Base-by-base conservation (phyloP, 805 yeast species). In the Cyberlindnera xylosilytica region DNA sequence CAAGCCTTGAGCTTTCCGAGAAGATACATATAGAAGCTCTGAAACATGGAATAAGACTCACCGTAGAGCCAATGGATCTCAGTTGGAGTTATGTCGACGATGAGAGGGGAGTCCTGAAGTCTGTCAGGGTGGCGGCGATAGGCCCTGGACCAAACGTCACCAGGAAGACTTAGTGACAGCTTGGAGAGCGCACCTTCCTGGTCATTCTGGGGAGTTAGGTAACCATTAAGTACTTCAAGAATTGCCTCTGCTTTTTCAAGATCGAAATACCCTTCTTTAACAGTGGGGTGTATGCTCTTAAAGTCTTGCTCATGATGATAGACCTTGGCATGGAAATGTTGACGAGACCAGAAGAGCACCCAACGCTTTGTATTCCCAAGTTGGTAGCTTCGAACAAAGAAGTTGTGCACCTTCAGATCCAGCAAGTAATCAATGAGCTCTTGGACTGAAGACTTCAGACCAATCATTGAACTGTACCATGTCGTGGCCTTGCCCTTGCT, bases 381-480 rank as follows among this genome's bases (percentile, higher is more conserved):
- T 29, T 53, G 50, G 40, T 48, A 57, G 20, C 39, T 42, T 20
- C 41, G 48, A 1, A 55, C 33, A 24, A 44, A 44, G 42, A 43
- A 56, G 36, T 57, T 57, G 4, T 13, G 9, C 2, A 44, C 27
- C 2, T 20, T 15, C 13, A 38, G 33, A 2, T 36, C 27, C 1
- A 36, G n/a, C n/a, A 51, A 31, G 20, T 38, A 22, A 2, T 24
- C 20, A n/a, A 49, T 32, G 6, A 57, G 29, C 4, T 22, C 30
- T 2, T 20, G 32, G 1, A 53, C 28, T 1, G 60, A 54, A 2
- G 42, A 36, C 27, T 44, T 53, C 38, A 62, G 54, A 3, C 70
- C 70, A 8, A 68, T 42, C 61, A 69, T 45, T 6, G 73, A 60
- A n/a, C 74, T 62, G 47, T 56, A 70, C 76, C 76, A 71, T 4